These are phyloP conservation scores for Magnusiomyces tetraspermus DNA, from an alignment of 1,139 yeast species.

Conservation along the genomic window DNA sequence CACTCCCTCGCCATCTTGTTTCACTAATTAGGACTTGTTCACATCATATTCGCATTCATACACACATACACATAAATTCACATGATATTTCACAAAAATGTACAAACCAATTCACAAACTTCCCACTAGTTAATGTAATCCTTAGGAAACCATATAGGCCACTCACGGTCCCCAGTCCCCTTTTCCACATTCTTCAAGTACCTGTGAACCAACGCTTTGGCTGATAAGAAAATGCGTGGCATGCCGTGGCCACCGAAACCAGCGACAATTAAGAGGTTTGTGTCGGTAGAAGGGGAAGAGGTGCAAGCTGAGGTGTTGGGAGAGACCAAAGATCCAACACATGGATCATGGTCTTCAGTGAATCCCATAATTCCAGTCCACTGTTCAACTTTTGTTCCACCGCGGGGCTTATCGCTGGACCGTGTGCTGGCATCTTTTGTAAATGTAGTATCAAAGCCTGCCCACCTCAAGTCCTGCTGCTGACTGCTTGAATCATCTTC, in stretches of 20 bases:
- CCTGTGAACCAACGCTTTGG: constrained; percentile 21
- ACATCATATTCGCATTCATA: too few relatives aligned
- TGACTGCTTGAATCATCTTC: neutral
- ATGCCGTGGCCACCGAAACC: constrained; percentile 44
- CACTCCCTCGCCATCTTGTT: too few relatives aligned
- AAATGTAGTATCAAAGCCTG: neutral
- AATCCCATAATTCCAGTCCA: constrained; percentile 41
- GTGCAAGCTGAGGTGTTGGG: neutral
- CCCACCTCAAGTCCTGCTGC: neutral
- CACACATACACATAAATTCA: neutral
- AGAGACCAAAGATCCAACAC: constrained; percentile 27
- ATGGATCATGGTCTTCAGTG: constrained; percentile 31
- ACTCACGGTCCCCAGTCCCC: constrained; percentile 5
- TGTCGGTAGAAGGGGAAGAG: constrained; percentile 15
- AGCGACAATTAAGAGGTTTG: constrained; percentile 32
- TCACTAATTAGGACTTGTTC: too few relatives aligned
- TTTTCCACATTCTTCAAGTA: constrained; percentile 5
- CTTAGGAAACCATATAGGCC: constrained; percentile 23
- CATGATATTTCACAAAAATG: neutral
- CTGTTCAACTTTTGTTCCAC: constrained; percentile 19
- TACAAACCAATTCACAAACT: neutral
- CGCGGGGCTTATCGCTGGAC: too few relatives aligned
- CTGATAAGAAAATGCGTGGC: constrained; percentile 36
- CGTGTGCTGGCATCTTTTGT: neutral
- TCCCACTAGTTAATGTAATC: constrained; percentile 8